Base-by-base conservation (phyloP, 23 red algal genomes). In the Chondrus crispus region DNA sequence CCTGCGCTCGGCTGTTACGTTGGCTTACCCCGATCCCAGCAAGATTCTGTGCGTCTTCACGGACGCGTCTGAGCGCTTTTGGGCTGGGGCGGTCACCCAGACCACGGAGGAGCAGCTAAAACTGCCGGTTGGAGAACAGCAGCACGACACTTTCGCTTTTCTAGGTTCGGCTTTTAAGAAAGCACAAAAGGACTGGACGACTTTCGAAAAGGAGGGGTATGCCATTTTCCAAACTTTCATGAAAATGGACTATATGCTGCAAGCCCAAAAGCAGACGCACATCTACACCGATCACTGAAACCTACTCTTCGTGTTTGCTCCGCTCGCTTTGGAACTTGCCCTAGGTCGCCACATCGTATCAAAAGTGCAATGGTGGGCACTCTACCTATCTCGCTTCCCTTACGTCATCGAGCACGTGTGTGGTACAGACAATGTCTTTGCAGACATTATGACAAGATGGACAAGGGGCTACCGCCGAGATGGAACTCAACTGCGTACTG, bases 91-190 rank as follows among this genome's bases (percentile, higher is more conserved):
- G 8, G 30, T 83, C 41, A 62, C 53, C 7, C 78, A 83, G 57
- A 52, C 2, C 40, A 45, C 55, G 26, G 26, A n/a, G 38, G 71
- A 48, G 44, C 32, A 20, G 8, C 37, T 42, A 7, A 9, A 20
- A 37, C 32, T 10, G 71, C 44, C 37, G 71, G 55, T 83, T 29
- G 1, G 26, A 2, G 41, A 83, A 20, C 48, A 83, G 52, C 46
- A 60, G 52, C 78, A 83, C 52, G 45, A 83, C 45, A 41, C 52
- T 11, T 83, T 83, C 26, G 78, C 78, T 8, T 83, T 83, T 38
- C 50, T 83, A 7, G 45, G 46, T 76, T 26, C 45, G 8, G 32
- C 46, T 6, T 83, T 62, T 62, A 53, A 62, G 28, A 28, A 47
- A 10, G 48, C 78, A 0, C 0, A 60, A 14, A 35, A 26, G n/a